Base-by-base conservation (phyloP, 495 filamentous ascomycete species). In the Tuber magnatum region DNA sequence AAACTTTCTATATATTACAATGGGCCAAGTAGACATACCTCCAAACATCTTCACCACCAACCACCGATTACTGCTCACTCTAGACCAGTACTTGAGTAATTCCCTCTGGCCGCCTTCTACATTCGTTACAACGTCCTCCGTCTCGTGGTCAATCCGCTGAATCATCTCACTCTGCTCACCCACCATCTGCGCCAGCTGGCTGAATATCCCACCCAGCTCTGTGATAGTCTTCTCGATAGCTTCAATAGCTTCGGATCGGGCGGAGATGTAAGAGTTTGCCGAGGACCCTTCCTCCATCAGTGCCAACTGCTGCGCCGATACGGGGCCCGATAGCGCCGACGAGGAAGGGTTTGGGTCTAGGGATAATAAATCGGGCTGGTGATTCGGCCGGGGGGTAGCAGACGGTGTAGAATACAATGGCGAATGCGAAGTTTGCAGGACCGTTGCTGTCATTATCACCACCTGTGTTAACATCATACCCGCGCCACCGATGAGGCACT, bases 41-140 rank as follows among this genome's bases (percentile, higher is more conserved):
- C 95, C 95, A 88, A 99, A 97, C 96, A 99, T 99, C 88, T 98
- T 97, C 24, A 94, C 96, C 72, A 99, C 89, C 70, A 99, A 85
- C 95, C 96, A 98, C 80, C 95, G 88, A 86, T 98, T 99, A 40
- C 93, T 92, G 35, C 92, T 93, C 18, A 98, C 94, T 39, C 94
- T 87, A 18, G 89, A 91, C 95, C 96, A 99, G 85, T 98, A 99
- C 82, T 97, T 97, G 86, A 99, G 88, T 77, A 93, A 78, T 85
- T 99, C 95, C 65, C 94, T 88, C 82, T 99, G 95, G 18, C 95
- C 95, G 41, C 95, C 95, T 83, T 97, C 88, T 22, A 99, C 95
- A 81, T 99, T 98, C 80, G 97, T 94, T 43, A 99, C 96, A 24
- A 98, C 91, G 83, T 98, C 92, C 82, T 95, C 91, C 0, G 94